A percentile compares a stretch with the other conserved stretches of the same genome.
These are phyloP conservation scores for Graphilbum sp. DNA, from an alignment of 2,329 filamentous ascomycete genomes.

Conservation along the genomic window DNA sequence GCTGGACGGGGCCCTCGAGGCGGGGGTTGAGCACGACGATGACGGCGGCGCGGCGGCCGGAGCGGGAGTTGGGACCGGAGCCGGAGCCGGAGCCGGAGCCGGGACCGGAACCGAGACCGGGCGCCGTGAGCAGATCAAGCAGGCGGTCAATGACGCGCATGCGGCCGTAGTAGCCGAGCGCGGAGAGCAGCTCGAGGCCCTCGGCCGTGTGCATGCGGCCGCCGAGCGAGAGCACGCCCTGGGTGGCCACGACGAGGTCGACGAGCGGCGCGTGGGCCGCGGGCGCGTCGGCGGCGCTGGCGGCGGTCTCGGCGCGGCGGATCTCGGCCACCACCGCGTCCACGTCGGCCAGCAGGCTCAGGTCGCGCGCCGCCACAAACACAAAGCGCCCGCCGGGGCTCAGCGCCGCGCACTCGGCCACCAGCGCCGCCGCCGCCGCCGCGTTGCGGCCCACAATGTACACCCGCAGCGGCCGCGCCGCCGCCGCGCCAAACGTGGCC, in stretches of 20 bases:
- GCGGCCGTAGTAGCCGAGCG: neutral
- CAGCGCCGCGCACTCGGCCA: constrained; percentile 13
- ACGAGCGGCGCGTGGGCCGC: constrained; percentile 10
- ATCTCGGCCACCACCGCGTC: constrained; percentile 16
- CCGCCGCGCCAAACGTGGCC: constrained; percentile 1
- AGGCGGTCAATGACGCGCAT: neutral
- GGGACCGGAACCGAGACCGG: too few species aligned
- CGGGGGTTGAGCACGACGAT: neutral
- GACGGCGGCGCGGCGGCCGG: neutral
- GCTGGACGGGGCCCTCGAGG: neutral
- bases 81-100: too few species aligned
- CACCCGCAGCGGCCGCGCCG: constrained; percentile 11
- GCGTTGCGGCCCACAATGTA: constrained; percentile 15
- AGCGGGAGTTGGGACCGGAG: too few species aligned
- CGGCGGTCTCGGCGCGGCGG: constrained; percentile 11
- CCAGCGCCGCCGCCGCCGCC: constrained; percentile 10
- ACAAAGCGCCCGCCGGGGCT: constrained; percentile 16
- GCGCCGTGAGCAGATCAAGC: neutral
- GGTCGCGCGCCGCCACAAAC: constrained; percentile 16
- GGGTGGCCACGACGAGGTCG: constrained; percentile 17
- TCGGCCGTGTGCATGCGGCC: neutral
- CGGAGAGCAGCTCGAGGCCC: neutral
- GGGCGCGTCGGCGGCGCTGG: constrained; percentile 1
- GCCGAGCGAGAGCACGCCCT: constrained; percentile 11
- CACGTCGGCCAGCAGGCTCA: constrained; percentile 18